These are phyloP conservation scores for Pseudohyphozyma bogoriensis DNA, from an alignment of 768 basidiomycete genomes.

Conservation along the genomic window DNA sequence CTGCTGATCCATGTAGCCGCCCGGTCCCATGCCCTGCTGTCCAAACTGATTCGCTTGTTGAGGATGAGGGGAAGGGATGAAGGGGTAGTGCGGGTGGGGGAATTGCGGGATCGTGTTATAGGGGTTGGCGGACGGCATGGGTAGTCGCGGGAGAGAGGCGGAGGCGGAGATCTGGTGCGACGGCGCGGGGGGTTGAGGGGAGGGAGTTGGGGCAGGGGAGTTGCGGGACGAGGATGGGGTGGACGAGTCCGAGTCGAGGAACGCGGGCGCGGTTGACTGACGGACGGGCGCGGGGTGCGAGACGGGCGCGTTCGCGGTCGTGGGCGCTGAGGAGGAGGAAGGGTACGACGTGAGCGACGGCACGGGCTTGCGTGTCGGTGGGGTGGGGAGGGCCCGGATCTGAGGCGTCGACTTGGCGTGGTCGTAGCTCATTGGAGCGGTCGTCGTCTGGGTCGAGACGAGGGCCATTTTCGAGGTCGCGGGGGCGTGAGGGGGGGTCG, in stretches of 20 bases:
- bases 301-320: slow-evolving; percentile 1
- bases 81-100: slow-evolving; percentile 20
- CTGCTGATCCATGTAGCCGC: background rate
- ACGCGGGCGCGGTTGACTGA: too few relatives aligned
- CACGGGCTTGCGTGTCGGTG: too few relatives aligned
- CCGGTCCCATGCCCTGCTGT: background rate
- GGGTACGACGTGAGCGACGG: too few relatives aligned
- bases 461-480: too few relatives aligned
- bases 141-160: background rate
- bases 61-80: slow-evolving; percentile 26
- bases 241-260: background rate
- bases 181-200: background rate
- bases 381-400: too few relatives aligned
- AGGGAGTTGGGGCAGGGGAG: background rate
- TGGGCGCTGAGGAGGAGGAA: background rate
- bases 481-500: too few relatives aligned
- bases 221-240: background rate
- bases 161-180: background rate
- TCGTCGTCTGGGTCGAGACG: too few relatives aligned
- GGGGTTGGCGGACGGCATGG: slow-evolving; percentile 8
- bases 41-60: background rate
- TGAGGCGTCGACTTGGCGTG: too few relatives aligned
- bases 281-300: too few relatives aligned
- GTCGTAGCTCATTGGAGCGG: too few relatives aligned
- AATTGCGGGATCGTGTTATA: background rate